Evolutionary conservation across 352 stramenopile genomes (phyloP), one percentile per base, ranked within the genome.

Genomic region (Globisporangium middletonii): DNA sequence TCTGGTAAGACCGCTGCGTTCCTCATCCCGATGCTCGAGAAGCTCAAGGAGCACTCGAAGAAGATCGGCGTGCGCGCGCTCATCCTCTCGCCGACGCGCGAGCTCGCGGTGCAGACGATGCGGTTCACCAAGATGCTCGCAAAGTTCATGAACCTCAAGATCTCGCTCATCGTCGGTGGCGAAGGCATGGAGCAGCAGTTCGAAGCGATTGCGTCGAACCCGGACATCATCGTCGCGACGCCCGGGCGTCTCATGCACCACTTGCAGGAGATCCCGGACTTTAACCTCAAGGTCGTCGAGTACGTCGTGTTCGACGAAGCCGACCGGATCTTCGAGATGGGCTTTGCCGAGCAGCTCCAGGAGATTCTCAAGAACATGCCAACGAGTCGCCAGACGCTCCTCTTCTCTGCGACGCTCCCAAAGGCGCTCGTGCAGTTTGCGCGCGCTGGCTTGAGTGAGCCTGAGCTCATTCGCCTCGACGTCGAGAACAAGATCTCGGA

Each of bases 321-420:
- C 13, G 98, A 99, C 83, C 86, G 97, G 38, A 87, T 99, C 16
- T 98, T 99, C 71, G 98, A 99, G 70, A 99, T 99, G 97, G 98
- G 98, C 16, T 99, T 99, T 68, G 92, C 95, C 0, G 81, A 97
- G 62, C 97, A 99, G 73, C 71, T 99, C 52, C 77, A 98, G 50
- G 83, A 98, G 69, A 97, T 98, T 72, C 64, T 96, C 18, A 88
- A 80, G 57, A 94, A 82, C 50, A 96, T 98, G 80, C 89, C 94
- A 2, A 70, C 72, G 16, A 86, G 59, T 68, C 71, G 84, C 47
- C 80, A 95, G 75, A 98, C 93, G 44, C 67, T 98, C 58, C 72
- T 98, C 18, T 98, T 98, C 71, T 97, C 88, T 5, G 96, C 97
- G 8, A 99, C 98, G 12, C 85, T 99, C 75, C 97, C 98, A 6